Percentiles rank a stretch among this genome's conserved stretches.
Evolutionary conservation across 148 eudicot genomes (phyloP).

Genomic region (Vaccinium macrocarpon): DNA sequence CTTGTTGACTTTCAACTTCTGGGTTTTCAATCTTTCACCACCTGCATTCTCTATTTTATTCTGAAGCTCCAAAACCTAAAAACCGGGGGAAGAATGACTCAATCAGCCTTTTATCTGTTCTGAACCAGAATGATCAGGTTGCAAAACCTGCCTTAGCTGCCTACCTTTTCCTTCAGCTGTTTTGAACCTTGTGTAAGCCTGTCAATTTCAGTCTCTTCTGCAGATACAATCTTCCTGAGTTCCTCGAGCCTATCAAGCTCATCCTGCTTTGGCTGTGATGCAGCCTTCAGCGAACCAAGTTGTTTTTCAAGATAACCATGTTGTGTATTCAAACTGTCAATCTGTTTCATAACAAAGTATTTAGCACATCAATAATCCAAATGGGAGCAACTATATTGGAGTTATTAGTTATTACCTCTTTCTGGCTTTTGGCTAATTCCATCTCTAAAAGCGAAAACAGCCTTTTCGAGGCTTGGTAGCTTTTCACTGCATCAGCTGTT

Average conservation of each 20-base stretch:
- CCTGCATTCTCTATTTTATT: slow-evolving; percentile 92
- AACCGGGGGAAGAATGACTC: not conserved
- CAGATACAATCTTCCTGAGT: slow-evolving; percentile 46
- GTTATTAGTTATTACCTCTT: slow-evolving; percentile 55
- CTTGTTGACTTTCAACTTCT: slow-evolving; percentile 70
- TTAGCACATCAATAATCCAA: slow-evolving; percentile 1
- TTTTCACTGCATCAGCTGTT: slow-evolving; percentile 59
- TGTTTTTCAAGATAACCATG: slow-evolving; percentile 64
- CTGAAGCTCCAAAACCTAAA: slow-evolving; percentile 75
- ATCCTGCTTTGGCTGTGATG: slow-evolving; percentile 67
- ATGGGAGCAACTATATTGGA: not conserved
- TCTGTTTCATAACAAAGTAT: slow-evolving; percentile 35
- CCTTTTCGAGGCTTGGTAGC: slow-evolving; percentile 55
- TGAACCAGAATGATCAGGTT: not conserved
- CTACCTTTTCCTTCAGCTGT: slow-evolving; percentile 81
- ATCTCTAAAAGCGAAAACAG: slow-evolving; percentile 62
- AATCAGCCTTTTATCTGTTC: not conserved
- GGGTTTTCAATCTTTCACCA: slow-evolving; percentile 76
- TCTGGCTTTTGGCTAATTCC: slow-evolving; percentile 79
- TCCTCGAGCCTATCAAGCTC: slow-evolving; percentile 62
- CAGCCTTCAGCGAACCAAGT: slow-evolving; percentile 70
- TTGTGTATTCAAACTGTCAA: slow-evolving; percentile 75
- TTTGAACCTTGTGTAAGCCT: slow-evolving; percentile 66
- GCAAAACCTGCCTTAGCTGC: not conserved
- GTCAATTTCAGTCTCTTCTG: slow-evolving; percentile 74